Conservation (phyloP, 768 basidiomycete genomes). For the Coprinellus micaceus region DNA sequence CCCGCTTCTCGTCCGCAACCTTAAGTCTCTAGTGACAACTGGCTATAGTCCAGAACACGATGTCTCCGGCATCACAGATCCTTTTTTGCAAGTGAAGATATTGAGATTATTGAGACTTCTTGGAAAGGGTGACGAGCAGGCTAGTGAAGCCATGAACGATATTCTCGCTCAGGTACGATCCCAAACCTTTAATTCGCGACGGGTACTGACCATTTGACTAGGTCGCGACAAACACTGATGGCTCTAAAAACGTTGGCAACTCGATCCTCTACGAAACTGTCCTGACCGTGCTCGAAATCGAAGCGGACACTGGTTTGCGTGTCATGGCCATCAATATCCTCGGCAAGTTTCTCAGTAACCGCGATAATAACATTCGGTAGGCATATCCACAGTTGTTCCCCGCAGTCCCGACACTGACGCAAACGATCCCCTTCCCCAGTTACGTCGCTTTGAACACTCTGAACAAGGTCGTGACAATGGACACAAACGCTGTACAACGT, state of each 20-base stretch:
- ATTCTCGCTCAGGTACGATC: constrained; percentile 82
- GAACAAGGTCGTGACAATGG: constrained; percentile 96
- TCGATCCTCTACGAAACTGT: constrained; percentile 98
- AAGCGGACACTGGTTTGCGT: constrained; percentile 90
- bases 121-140: constrained; percentile 77
- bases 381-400: constrained; percentile 16
- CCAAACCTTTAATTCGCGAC: not conserved
- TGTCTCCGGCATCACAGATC: constrained; percentile 98
- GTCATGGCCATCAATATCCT: constrained; percentile 99
- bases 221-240: constrained; percentile 99
- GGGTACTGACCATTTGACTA: constrained; percentile 25
- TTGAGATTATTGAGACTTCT: constrained; percentile 85
- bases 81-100: constrained; percentile 92
- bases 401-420: not conserved
- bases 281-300: constrained; percentile 92
- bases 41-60: constrained; percentile 99
- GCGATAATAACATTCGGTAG: constrained; percentile 98
- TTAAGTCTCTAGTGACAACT: constrained; percentile 92
- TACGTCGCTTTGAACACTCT: constrained; percentile 98
- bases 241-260: constrained; percentile 96
- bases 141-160: constrained; percentile 97
- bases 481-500: constrained; percentile 96
- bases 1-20: constrained; percentile 87
- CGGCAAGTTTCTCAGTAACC: constrained; percentile 95
- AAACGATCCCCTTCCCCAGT: constrained; percentile 36